Conservation (phyloP, 2,329 filamentous ascomycete species). For the Apiospora malaysiana region DNA sequence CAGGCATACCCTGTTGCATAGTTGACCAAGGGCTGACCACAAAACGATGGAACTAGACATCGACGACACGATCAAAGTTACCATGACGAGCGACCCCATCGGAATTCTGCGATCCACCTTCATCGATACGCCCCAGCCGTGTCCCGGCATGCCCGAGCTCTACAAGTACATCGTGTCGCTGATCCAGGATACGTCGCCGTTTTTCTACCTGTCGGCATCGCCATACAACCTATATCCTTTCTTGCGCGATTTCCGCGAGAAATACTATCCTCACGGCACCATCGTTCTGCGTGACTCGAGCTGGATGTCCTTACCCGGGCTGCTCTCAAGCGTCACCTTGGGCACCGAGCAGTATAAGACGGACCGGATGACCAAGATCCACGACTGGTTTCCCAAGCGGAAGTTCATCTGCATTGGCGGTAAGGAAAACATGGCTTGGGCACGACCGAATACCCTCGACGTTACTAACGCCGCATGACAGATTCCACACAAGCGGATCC, state of each 20-base stretch:
- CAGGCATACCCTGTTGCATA: neutral
- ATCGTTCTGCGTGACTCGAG: constrained; percentile 84
- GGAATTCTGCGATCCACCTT: constrained; percentile 88
- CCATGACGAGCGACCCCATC: constrained; percentile 77
- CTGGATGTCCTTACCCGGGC: constrained; percentile 82
- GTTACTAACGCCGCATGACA: neutral
- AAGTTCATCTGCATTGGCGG: constrained; percentile 81
- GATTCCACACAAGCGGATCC: constrained; percentile 93
- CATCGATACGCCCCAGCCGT: constrained; percentile 72
- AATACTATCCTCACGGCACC: constrained; percentile 76
- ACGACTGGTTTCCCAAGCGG: constrained; percentile 77
- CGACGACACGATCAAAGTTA: constrained; percentile 95
- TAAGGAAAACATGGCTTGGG: neutral
- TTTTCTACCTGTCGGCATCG: constrained; percentile 93
- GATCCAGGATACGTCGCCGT: constrained; percentile 67
- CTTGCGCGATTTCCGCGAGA: constrained; percentile 73
- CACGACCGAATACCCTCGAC: neutral
- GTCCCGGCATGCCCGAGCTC: constrained; percentile 83
- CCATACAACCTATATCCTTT: constrained; percentile 95
- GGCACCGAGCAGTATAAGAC: constrained; percentile 88
- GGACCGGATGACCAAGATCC: constrained; percentile 77
- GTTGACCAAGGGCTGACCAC: neutral
- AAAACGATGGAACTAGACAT: constrained; percentile 62
- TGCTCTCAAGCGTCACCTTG: constrained; percentile 79
- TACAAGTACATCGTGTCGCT: constrained; percentile 69